Evolutionary conservation across 2,329 filamentous ascomycete species (phyloP).

Genomic region (Apiospora pterosperma): DNA sequence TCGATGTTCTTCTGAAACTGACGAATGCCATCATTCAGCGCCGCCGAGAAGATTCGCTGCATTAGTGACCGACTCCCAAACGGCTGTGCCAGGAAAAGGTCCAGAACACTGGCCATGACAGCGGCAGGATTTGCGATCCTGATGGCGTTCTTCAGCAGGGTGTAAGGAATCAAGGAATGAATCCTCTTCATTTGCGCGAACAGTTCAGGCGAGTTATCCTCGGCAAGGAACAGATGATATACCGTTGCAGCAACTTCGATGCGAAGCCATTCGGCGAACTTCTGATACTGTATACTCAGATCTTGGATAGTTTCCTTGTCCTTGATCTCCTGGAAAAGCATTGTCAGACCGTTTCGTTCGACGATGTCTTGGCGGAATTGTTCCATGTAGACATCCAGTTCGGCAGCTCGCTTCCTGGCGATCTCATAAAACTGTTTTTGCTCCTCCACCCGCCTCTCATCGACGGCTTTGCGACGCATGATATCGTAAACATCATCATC

Average conservation of each 20-base stretch:
- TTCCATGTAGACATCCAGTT: slow-evolving; percentile 98
- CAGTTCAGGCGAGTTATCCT: slow-evolving; percentile 95
- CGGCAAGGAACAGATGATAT: slow-evolving; percentile 94
- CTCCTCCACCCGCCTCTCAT: slow-evolving; percentile 85
- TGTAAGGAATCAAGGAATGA: slow-evolving; percentile 91
- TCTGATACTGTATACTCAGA: slow-evolving; percentile 91
- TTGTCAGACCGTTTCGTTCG: slow-evolving; percentile 80
- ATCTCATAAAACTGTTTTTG: slow-evolving; percentile 96
- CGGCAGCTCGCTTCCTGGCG: slow-evolving; percentile 81
- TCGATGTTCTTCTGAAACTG: slow-evolving; percentile 87
- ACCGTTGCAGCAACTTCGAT: slow-evolving; percentile 96
- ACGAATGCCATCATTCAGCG: slow-evolving; percentile 84
- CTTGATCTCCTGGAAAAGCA: slow-evolving; percentile 88
- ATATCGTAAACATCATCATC: slow-evolving; percentile 86
- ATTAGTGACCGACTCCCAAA: slow-evolving; percentile 87
- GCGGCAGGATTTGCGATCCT: slow-evolving; percentile 93
- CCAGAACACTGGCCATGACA: slow-evolving; percentile 93
- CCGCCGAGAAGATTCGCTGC: slow-evolving; percentile 91
- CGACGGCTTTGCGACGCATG: slow-evolving; percentile 72
- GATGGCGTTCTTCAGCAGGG: slow-evolving; percentile 92
- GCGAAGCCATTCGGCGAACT: slow-evolving; percentile 96
- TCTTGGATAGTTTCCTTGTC: slow-evolving; percentile 85
- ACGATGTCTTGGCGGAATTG: slow-evolving; percentile 69
- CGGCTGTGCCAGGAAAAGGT: slow-evolving; percentile 93
- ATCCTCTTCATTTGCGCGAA: slow-evolving; percentile 94